A percentile compares a stretch with the other conserved stretches of the same genome.
Evolutionary conservation across 371 early-diverging fungal genomes (phyloP).

Genomic region (Mucor plumbeus): DNA sequence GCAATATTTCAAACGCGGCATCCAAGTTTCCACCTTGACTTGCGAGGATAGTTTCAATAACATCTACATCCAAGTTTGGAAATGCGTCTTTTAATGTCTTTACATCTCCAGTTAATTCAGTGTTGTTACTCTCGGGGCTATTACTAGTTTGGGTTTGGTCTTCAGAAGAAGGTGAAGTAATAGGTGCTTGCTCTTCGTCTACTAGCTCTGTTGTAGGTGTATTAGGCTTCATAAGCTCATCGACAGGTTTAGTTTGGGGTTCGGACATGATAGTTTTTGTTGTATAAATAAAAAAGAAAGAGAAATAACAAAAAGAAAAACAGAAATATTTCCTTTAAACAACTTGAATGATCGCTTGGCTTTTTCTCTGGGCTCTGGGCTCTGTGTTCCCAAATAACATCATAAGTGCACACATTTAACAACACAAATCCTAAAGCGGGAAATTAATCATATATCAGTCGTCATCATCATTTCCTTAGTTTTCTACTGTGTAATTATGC

Average conservation of each 20-base stretch:
- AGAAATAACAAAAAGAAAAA: neutral
- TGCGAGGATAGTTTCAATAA: constrained; percentile 41
- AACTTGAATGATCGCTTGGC: neutral
- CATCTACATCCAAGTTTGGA: constrained; percentile 39
- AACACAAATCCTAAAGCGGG: neutral
- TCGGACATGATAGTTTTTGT: constrained; percentile 9
- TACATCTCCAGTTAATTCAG: constrained; percentile 18
- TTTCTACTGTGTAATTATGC: too few species aligned
- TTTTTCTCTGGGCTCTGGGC: constrained; percentile 7
- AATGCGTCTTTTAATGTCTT: constrained; percentile 42
- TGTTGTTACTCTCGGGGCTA: neutral
- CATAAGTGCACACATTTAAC: neutral
- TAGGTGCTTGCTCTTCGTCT: neutral
- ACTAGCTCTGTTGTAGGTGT: neutral
- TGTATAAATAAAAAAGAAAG: neutral
- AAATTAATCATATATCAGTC: neutral
- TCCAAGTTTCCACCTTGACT: constrained; percentile 36
- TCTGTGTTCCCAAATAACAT: neutral
- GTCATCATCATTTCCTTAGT: too few species aligned
- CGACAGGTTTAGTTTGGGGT: constrained; percentile 14
- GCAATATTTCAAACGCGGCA: constrained; percentile 40
- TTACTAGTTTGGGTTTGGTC: neutral
- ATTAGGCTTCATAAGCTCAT: neutral
- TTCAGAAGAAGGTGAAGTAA: neutral
- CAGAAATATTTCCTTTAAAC: neutral